Conservation (phyloP, 257 asterid genomes). For the Solanum chmielewskii region DNA sequence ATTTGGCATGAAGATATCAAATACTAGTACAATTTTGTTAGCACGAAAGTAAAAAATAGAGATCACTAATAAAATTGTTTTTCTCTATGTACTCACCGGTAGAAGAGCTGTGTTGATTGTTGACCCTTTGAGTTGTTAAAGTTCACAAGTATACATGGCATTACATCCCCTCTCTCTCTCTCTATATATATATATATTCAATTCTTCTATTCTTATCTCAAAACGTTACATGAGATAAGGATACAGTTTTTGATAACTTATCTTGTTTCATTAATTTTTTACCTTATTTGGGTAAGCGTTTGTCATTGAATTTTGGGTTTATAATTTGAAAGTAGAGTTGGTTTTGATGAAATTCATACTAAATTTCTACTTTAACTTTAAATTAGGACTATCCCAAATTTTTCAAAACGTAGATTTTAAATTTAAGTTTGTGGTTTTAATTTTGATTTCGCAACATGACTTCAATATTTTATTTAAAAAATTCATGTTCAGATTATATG, state of each 20-base stretch:
- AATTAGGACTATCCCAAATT: no score
- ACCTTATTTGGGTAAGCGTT: neutral
- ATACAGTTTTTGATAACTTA: neutral
- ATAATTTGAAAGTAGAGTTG: no score
- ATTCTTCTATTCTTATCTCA: neutral
- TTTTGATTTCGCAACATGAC: no score
- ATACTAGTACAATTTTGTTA: neutral
- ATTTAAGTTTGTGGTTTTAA: no score
- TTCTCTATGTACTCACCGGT: neutral
- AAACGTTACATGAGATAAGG: neutral
- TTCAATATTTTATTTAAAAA: no score
- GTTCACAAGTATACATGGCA: neutral
- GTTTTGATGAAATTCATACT: no score
- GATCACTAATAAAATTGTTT: neutral
- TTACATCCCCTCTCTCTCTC: neutral
- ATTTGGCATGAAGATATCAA: neutral
- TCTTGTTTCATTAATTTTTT: neutral
- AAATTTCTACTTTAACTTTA: neutral
- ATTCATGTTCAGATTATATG: no score
- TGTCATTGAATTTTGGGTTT: neutral
- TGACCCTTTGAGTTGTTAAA: constrained; percentile 6
- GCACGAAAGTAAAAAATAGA: neutral
- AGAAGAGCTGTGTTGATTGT: neutral
- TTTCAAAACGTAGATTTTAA: no score
- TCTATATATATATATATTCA: neutral